Evolutionary conservation across 495 filamentous ascomycete genomes (phyloP).

Genomic region (Penicillium coffeae): DNA sequence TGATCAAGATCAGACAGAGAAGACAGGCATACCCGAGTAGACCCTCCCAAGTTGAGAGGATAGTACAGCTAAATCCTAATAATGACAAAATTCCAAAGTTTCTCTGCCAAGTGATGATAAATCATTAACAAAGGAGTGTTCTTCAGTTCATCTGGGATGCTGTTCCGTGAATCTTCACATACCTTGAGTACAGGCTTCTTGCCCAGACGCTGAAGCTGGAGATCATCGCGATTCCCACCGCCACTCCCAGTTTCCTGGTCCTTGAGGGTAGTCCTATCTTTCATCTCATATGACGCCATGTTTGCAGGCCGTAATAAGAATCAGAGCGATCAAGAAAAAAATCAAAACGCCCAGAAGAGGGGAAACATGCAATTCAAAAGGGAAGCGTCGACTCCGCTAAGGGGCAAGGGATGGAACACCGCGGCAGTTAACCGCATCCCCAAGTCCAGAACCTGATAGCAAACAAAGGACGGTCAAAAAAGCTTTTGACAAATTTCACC

Average conservation of each 20-base stretch:
- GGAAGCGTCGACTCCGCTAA: not conserved
- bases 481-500: no score
- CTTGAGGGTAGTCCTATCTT: constrained; percentile 8
- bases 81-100: constrained; percentile 5
- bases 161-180: not conserved
- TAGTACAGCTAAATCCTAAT: not conserved
- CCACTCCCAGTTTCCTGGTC: not conserved
- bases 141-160: no score
- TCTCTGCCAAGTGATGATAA: no score
- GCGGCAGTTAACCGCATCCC: no score
- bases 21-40: not conserved
- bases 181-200: constrained; percentile 43
- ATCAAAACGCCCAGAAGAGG: constrained; percentile 1
- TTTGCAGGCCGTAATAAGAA: not conserved
- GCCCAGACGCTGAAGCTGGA: constrained; percentile 32
- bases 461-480: no score
- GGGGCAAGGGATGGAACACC: no score
- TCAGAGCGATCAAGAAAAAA: not conserved
- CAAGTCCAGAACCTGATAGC: no score
- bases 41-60: constrained; percentile 3
- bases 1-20: not conserved
- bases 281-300: constrained; percentile 20
- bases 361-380: not conserved
- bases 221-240: constrained; percentile 26
- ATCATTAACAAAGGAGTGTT: constrained; percentile 18